Base-by-base conservation (phyloP, 148 eudicot species). In the Chenopodium formosanum region DNA sequence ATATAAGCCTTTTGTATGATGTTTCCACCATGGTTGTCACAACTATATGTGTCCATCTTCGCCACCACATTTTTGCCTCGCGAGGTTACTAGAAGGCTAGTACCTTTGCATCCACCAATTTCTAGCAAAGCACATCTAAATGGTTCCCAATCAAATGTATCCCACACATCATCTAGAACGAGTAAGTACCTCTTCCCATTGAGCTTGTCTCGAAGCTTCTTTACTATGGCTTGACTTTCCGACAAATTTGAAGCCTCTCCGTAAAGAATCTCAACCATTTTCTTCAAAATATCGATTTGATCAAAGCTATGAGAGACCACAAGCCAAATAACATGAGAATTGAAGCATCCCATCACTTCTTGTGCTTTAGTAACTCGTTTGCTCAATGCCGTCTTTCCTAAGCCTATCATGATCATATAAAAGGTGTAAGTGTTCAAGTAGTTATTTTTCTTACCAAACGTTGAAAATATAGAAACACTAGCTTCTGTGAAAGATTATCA, bases 91-190 rank as follows among this genome's bases (percentile, higher is more conserved):
- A 79, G 32, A 69, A 79, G 9, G 74, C 37, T 25, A 52, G 63
- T 67, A 67, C 81, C 81, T n/a, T 69, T 50, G 62, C 64, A 47
- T 48, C 81, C 81, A 68, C 74, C 47, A 31, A 77, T 66, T 4
- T 77, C 80, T 17, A 69, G 25, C 29, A 79, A 67, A 23, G 63
- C 63, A 17, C 47, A 46, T 53, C 75, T 69, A 32, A 70, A 62
- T 3, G 75, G 27, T 19, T 70, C 76, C 82, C 82, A 79, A 22
- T 52, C 67, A 52, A 70, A 31, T 79, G 82, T 70, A 50, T 34
- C 74, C 82, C 82, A 79, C 16, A 79, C 82, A 22, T 79, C 82
- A 79, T 79, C 82, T 4, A 79, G 74, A 56, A 79, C 64, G 19
- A 79, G 75, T 62, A 79, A 70, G n/a, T 53, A 79, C 82, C 65